Percentiles rank a stretch among this genome's conserved stretches.
These are phyloP conservation scores for Chlamydomonas urium DNA, from an alignment of 139 green algal species.

Conservation along the genomic window DNA sequence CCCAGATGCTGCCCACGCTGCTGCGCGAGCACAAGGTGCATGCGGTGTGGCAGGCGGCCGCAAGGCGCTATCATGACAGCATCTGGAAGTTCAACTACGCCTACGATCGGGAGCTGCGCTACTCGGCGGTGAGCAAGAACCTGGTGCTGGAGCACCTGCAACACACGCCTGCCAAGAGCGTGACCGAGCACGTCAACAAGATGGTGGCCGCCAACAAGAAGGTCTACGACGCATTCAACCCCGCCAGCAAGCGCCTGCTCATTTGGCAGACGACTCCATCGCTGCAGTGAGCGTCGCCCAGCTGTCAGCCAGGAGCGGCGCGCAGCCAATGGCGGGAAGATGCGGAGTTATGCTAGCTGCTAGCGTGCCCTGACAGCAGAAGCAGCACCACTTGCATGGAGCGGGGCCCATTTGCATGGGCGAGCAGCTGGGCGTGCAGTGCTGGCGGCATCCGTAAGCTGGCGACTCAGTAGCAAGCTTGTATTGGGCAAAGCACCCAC, in stretches of 20 bases:
- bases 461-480: no score
- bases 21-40: constrained; percentile 66
- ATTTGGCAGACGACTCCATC: constrained; percentile 57
- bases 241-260: constrained; percentile 53
- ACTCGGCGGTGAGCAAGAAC: constrained; percentile 52
- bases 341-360: no score
- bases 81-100: constrained; percentile 59
- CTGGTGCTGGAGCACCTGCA: constrained; percentile 52
- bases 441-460: no score
- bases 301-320: no score
- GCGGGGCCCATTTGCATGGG: no score
- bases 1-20: constrained; percentile 51
- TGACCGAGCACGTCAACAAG: constrained; percentile 43
- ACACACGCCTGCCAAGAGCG: constrained; percentile 49
- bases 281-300: constrained; percentile 32
- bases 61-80: constrained; percentile 55
- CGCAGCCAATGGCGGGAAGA: no score
- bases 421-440: no score
- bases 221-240: constrained; percentile 59
- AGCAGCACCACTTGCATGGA: no score
- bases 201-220: constrained; percentile 59
- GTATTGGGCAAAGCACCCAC: no score
- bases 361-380: no score
- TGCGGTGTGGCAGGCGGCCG: constrained; percentile 44
- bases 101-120: constrained; percentile 58